These are phyloP conservation scores for Verticillium zaregamsianum DNA, from an alignment of 2,329 filamentous ascomycete genomes.

Conservation along the genomic window DNA sequence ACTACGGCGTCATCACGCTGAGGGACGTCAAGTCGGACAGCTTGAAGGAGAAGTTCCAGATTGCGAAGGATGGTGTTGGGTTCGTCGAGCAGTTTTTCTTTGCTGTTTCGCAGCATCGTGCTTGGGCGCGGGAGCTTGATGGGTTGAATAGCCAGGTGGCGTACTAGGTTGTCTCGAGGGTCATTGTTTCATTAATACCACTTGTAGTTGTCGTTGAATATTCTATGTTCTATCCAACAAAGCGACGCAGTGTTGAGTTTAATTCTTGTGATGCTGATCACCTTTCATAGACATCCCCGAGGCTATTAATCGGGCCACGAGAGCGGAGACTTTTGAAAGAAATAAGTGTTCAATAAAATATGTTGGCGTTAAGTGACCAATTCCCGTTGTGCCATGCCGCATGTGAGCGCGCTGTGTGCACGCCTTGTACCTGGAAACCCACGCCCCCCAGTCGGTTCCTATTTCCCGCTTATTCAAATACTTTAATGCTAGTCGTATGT, in stretches of 20 bases:
- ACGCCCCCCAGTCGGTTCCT: not conserved
- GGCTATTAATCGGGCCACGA: too few species aligned
- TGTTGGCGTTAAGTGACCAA: too few species aligned
- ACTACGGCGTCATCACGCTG: constrained; percentile 74
- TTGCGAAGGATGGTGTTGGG: constrained; percentile 62
- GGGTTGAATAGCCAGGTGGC: constrained; percentile 64
- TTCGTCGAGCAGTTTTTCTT: constrained; percentile 70
- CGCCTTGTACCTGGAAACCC: too few species aligned
- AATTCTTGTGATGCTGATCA: too few species aligned
- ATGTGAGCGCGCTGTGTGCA: too few species aligned
- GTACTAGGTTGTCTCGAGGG: constrained; percentile 43
- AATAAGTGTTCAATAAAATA: too few species aligned
- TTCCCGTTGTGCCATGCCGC: too few species aligned
- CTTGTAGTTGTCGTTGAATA: too few species aligned
- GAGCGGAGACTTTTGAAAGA: too few species aligned
- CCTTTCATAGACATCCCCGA: too few species aligned
- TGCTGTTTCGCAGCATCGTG: constrained; percentile 67
- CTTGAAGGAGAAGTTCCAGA: constrained; percentile 57
- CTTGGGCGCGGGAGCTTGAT: constrained; percentile 69
- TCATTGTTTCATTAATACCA: not conserved
- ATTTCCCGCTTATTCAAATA: not conserved
- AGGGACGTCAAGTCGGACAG: constrained; percentile 46
- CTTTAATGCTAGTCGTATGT: not conserved
- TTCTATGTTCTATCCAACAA: too few species aligned
- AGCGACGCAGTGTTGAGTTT: too few species aligned